These are phyloP conservation scores for Ceratocystis cubensis DNA, from an alignment of 2,329 filamentous ascomycete species.

Conservation along the genomic window DNA sequence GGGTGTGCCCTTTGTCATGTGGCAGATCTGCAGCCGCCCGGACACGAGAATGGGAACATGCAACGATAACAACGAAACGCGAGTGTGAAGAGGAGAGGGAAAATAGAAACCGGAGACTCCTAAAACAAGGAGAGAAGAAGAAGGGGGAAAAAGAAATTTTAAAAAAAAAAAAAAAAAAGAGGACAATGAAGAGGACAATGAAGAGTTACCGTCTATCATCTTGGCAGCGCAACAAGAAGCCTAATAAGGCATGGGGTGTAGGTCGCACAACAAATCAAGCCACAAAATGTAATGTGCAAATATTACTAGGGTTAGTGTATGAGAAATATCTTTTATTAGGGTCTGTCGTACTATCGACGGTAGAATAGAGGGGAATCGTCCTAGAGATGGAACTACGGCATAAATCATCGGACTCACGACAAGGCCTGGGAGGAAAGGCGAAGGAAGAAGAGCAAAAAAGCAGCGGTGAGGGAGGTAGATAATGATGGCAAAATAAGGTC, in stretches of 20 bases:
- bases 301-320: background rate
- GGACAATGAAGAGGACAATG: background rate
- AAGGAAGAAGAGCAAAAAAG: background rate
- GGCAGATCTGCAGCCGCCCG: constrained; percentile 9
- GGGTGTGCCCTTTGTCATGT: background rate
- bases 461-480: background rate
- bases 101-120: background rate
- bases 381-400: no score
- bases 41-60: constrained; percentile 6
- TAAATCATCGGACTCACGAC: background rate
- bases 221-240: background rate
- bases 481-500: background rate
- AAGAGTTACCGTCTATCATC: background rate
- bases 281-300: background rate
- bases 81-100: background rate
- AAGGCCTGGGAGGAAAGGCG: background rate
- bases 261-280: background rate
- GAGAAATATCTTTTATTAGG: background rate
- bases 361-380: no score
- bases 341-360: background rate
- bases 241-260: background rate
- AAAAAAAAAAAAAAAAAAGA: background rate
- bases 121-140: background rate
- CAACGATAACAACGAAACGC: background rate
- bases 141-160: background rate